A percentile compares a stretch with the other conserved stretches of the same genome.
Evolutionary conservation across 495 filamentous ascomycete species (phyloP).

Genomic region (Cercophora newfieldiana): DNA sequence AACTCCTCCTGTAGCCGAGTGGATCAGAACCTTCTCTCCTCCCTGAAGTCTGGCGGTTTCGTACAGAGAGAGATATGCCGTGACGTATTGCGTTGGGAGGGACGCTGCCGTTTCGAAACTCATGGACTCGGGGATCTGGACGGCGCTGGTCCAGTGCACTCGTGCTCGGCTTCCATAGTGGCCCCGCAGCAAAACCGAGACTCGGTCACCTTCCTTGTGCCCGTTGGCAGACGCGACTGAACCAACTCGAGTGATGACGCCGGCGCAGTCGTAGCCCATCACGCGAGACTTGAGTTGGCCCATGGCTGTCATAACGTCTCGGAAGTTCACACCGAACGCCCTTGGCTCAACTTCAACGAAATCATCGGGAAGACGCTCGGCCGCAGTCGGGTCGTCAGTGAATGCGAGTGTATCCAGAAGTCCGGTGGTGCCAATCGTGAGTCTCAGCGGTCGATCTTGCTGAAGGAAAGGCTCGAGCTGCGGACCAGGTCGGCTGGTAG

Average conservation of each 20-base stretch:
- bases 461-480: conserved; percentile 32
- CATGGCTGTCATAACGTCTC: conserved; percentile 54
- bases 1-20: conserved; percentile 56
- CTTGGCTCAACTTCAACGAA: conserved; percentile 44
- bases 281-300: conserved; percentile 42
- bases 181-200: conserved; percentile 41
- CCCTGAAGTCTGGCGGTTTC: conserved; percentile 38
- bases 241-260: conserved; percentile 55
- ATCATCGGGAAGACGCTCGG: conserved; percentile 24
- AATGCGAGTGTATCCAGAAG: conserved; percentile 37
- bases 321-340: conserved; percentile 46
- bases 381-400: conserved; percentile 27
- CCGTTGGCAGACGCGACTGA: conserved; percentile 42
- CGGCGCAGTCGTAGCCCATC: conserved; percentile 48
- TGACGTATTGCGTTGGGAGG: conserved; percentile 53
- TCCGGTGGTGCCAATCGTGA: conserved; percentile 35
- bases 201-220: conserved; percentile 49
- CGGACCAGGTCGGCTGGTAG: not conserved
- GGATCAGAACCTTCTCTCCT: conserved; percentile 61
- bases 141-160: conserved; percentile 24
- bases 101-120: conserved; percentile 50
- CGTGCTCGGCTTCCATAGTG: conserved; percentile 24
- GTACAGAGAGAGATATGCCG: conserved; percentile 52
- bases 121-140: conserved; percentile 49
- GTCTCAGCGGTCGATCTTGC: conserved; percentile 28